Base-by-base conservation (phyloP, 176 grass and related monocot species). In the Oryza officinalis region DNA sequence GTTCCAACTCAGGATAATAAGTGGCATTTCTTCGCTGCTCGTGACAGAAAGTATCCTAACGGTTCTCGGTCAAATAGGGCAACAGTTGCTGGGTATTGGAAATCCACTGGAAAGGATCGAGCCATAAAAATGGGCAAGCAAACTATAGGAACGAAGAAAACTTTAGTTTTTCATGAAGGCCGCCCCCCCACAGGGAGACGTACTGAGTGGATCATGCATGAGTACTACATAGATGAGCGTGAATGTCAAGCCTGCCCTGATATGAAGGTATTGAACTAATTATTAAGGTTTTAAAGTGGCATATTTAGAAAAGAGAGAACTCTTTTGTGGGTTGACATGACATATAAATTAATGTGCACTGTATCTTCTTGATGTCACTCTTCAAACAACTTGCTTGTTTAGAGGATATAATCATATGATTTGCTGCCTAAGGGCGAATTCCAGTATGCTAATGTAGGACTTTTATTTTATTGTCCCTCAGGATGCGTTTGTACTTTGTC, bases 131-230 rank as follows among this genome's bases (percentile, higher is more conserved):
- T 69, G 22, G 72, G 74, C 28, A 95, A 91, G 22, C 54, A 67
- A 41, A 80, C 85, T 52, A 86, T 98, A 72, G 96, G 96, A 76
- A 95, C 86, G 45, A 98, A 98, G 82, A 98, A 98, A 80, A 98
- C 96, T 47, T 79, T 98, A 82, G 96, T 98, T 90, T 98, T 98
- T 65, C 96, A 98, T 90, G 76, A 85, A 87, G 96, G 96, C 8
- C 90, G 96, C 0, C 96, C 96, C 69, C 96, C 93, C 7, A 30
- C 75, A 77, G 96, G 96, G 79, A 92, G 5, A 63, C 89, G 89
- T 40, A 93, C 93, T 20, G 87, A 98, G 74, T 98, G 96, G 96
- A 95, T 98, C 89, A 98, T 98, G 96, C 96, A 98, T 64, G 96
- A 98, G 71, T 98, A 90, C 70, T 93, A 92, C 82, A 81, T 98